These are phyloP conservation scores for Ziziphus jujuba DNA, from an alignment of 306 rosid genomes.

Conservation along the genomic window DNA sequence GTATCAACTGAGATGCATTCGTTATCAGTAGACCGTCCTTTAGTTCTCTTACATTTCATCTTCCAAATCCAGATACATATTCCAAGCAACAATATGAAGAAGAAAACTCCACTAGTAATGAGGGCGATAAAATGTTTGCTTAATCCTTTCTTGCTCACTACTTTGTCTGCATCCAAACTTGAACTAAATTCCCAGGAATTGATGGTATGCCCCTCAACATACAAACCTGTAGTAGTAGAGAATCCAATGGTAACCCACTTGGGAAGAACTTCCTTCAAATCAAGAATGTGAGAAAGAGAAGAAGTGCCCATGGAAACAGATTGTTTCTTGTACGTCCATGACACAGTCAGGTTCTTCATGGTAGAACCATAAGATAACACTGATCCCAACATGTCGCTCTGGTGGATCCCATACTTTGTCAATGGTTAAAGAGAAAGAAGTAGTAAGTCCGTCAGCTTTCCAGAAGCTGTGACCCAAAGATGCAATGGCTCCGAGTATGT, in stretches of 20 bases:
- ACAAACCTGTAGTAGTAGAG: conserved; percentile 29
- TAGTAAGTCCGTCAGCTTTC: conserved; percentile 17
- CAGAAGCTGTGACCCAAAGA: conserved; percentile 12
- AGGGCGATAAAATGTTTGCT: neutral
- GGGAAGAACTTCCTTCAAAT: conserved; percentile 24
- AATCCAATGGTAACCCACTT: conserved; percentile 36
- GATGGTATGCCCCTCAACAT: conserved; percentile 12
- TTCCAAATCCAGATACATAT: neutral
- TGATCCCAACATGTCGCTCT: conserved; percentile 13
- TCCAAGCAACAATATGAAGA: conserved; percentile 9
- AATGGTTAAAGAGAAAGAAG: conserved; percentile 16
- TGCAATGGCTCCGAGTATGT: neutral
- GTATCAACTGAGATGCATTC: neutral
- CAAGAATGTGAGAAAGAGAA: conserved; percentile 12
- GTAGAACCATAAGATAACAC: conserved; percentile 22
- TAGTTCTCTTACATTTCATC: conserved; percentile 11
- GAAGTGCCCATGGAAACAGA: neutral
- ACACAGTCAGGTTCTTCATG: conserved; percentile 21
- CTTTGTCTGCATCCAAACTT: neutral
- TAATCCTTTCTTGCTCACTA: neutral
- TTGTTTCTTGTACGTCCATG: neutral
- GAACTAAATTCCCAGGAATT: conserved; percentile 44
- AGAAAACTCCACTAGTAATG: conserved; percentile 3
- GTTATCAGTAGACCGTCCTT: too few relatives aligned
- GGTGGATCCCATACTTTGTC: conserved; percentile 15